Evolutionary conservation across 2,329 filamentous ascomycete genomes (phyloP).

Genomic region (Pyricularia sp.): DNA sequence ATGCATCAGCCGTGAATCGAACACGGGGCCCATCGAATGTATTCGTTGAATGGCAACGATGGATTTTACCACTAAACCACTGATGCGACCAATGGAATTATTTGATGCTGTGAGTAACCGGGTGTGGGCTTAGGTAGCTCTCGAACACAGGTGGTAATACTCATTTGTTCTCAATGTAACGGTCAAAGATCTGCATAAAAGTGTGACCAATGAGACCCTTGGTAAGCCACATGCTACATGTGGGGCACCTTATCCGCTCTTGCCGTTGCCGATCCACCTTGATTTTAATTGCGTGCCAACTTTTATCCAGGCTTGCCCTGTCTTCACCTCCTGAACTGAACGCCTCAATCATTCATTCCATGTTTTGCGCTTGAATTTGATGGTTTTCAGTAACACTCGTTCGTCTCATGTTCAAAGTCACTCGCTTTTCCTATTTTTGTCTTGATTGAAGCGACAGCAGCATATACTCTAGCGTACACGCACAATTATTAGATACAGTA

Average conservation of each 20-base stretch:
- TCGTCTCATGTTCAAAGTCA: background rate
- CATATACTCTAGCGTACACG: background rate
- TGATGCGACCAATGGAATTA: background rate
- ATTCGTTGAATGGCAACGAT: background rate
- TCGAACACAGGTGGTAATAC: no score
- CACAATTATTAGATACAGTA: background rate
- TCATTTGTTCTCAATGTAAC: background rate
- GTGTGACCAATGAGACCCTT: background rate
- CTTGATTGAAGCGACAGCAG: background rate
- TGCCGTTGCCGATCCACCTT: background rate
- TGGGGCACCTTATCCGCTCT: background rate
- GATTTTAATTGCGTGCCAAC: background rate
- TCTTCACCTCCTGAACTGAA: background rate
- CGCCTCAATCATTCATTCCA: background rate
- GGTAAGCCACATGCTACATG: background rate
- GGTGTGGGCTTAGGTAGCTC: background rate
- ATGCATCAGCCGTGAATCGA: conserved; percentile 7
- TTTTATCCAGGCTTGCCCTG: background rate
- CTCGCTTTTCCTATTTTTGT: background rate
- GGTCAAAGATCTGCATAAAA: background rate
- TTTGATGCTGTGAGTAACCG: background rate
- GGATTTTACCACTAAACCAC: conserved; percentile 2
- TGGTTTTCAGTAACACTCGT: background rate
- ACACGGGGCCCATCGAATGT: conserved; percentile 6
- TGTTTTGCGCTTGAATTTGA: background rate